Percentiles rank a stretch among this genome's conserved stretches.
Evolutionary conservation across 2,329 filamentous ascomycete genomes (phyloP).

Genomic region (Grosmannia serpens): DNA sequence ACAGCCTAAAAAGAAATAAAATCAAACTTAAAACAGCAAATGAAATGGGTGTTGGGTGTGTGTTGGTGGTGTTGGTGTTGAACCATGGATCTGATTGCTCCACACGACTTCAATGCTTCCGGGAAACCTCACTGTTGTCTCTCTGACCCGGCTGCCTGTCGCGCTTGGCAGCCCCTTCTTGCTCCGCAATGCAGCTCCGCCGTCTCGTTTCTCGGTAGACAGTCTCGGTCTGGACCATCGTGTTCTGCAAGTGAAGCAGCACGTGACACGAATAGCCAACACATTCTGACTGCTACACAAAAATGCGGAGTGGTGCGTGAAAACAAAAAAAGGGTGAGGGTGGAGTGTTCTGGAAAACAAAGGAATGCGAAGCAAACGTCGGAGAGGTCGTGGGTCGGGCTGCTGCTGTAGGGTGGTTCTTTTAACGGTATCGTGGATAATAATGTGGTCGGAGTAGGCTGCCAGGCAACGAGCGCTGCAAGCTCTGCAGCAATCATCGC

Average conservation of each 20-base stretch:
- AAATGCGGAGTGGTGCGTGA: background rate
- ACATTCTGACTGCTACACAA: background rate
- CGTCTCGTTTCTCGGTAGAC: background rate
- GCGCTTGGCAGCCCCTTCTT: background rate
- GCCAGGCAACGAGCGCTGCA: background rate
- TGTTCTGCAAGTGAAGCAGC: background rate
- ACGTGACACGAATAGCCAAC: background rate
- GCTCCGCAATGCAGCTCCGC: background rate
- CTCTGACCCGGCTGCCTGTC: background rate
- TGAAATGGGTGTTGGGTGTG: too few species aligned
- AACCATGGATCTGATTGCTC: background rate
- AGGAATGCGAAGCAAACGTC: background rate
- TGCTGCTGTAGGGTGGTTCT: background rate
- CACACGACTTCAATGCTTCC: background rate
- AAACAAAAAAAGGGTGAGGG: background rate
- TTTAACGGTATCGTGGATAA: background rate
- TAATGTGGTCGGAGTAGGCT: background rate
- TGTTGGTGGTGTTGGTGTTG: too few species aligned
- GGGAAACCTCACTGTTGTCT: background rate
- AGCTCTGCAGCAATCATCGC: background rate
- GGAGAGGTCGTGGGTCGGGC: background rate
- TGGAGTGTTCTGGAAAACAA: background rate
- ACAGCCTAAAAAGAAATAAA: slow-evolving; percentile 10
- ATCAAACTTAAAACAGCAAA: slow-evolving; percentile 15
- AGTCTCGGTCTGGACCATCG: background rate